A percentile compares a stretch with the other conserved stretches of the same genome.
Evolutionary conservation across 805 yeast genomes (phyloP).

Genomic region (Zygosaccharomyces lentus): DNA sequence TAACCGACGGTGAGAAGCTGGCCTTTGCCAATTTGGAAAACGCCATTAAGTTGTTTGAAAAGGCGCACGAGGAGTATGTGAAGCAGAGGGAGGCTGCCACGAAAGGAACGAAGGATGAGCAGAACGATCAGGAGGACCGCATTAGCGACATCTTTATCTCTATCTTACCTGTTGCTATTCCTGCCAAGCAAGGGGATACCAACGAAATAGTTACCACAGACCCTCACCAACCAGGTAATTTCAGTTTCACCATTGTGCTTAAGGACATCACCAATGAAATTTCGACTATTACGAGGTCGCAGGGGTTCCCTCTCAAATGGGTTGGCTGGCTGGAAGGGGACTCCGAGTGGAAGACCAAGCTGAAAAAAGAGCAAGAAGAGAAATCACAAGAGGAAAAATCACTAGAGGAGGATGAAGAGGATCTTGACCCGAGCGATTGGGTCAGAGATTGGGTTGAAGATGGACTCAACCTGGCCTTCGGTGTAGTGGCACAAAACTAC

Average conservation of each 20-base stretch:
- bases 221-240: slow-evolving; percentile 45
- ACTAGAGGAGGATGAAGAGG: slow-evolving; percentile 40
- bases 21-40: slow-evolving; percentile 83
- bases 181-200: slow-evolving; percentile 20
- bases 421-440: slow-evolving; percentile 77
- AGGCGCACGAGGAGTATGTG: slow-evolving; percentile 30
- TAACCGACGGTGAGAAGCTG: slow-evolving; percentile 81
- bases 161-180: slow-evolving; percentile 53
- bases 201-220: slow-evolving; percentile 37
- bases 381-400: slow-evolving; percentile 28
- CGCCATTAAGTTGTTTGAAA: slow-evolving; percentile 46
- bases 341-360: slow-evolving; percentile 23
- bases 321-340: slow-evolving; percentile 72
- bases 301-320: slow-evolving; percentile 89
- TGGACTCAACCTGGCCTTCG: slow-evolving; percentile 75
- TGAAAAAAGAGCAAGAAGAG: slow-evolving; percentile 35
- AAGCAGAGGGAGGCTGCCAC: slow-evolving; percentile 19
- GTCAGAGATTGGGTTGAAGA: slow-evolving; percentile 73
- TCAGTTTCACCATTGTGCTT: slow-evolving; percentile 70
- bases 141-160: slow-evolving; percentile 65
- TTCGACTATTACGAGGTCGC: slow-evolving; percentile 71
- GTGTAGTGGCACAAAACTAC: slow-evolving; percentile 84
- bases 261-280: slow-evolving; percentile 77
- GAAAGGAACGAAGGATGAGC: slow-evolving; percentile 13
- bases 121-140: slow-evolving; percentile 20